These are phyloP conservation scores for Lachancea meyersii DNA, from an alignment of 805 yeast species.

Conservation along the genomic window DNA sequence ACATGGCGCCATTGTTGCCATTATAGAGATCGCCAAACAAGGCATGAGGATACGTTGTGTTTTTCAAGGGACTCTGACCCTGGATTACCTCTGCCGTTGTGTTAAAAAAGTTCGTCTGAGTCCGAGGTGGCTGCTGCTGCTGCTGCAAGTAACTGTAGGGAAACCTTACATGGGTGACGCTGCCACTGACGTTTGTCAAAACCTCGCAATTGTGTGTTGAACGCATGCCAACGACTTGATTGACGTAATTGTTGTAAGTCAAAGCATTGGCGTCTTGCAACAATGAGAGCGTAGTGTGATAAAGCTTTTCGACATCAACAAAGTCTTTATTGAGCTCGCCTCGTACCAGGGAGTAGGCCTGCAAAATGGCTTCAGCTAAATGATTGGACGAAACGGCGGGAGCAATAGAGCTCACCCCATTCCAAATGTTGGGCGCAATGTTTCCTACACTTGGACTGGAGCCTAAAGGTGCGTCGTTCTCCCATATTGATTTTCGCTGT, in stretches of 20 bases:
- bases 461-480: conserved; percentile 10
- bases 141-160: conserved; percentile 3
- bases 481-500: conserved; percentile 27
- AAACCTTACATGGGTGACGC: conserved; percentile 24
- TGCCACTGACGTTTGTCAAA: conserved; percentile 17
- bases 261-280: conserved; percentile 11
- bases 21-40: conserved; percentile 7
- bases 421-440: conserved; percentile 8
- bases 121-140: conserved; percentile 1
- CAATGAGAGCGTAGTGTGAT: conserved; percentile 16
- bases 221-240: conserved; percentile 20
- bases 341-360: conserved; percentile 2
- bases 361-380: not conserved
- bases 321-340: conserved; percentile 9
- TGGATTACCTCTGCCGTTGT: not conserved
- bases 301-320: conserved; percentile 22
- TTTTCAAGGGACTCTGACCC: not conserved
- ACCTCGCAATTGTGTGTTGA: conserved; percentile 20
- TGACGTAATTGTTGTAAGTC: conserved; percentile 18
- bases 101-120: not conserved
- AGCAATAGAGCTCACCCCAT: not conserved
- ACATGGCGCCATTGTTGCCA: not conserved
- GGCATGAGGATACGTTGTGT: not conserved
- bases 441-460: conserved; percentile 2
- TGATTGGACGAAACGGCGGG: not conserved